Evolutionary conservation across 768 basidiomycete genomes (phyloP), one percentile per base, ranked within the genome.

Genomic region (Butyriboletus loyo): DNA sequence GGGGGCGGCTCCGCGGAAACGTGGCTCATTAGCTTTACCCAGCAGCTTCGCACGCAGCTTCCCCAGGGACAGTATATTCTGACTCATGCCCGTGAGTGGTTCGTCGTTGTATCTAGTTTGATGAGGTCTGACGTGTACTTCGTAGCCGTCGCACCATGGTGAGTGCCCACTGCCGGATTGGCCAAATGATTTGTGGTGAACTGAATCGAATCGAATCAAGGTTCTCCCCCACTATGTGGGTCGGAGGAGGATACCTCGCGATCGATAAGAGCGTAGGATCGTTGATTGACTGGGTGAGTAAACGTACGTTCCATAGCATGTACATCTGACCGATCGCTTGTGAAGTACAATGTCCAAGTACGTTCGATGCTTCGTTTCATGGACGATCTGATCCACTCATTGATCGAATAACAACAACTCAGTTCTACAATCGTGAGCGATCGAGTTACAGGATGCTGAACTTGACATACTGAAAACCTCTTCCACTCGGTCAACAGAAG

Each of bases 251-350:
- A 37, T 78, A 78, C 58, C 62, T 77, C n/a, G 64, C 66, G 19
- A 62, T 78, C n/a, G 53, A 64, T 38, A 0, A 35, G 39, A 61
- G 61, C 15, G 78, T 77, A 3, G 77, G 77, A 19, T 70, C 63
- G 41, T 46, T 76, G 39, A 78, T 78, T 49, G 77, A 79, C 50
- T 77, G 75, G 76, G 73, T 75, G 32, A 53, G 63, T 54, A 31
- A 34, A 14, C 4, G 5, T 13, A 3, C n/a, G 19, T n/a, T 5
- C 30, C 5, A 10, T 17, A 2, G 42, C 8, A 10, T 9, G 0
- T 21, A 13, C 15, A 1, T 17, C 21, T 22, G n/a, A 11, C 41
- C 50, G 51, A 64, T 50, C 13, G 1, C 10, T 9, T 4, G 11
- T 46, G 1, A 10, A 65, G 63, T 65, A 65, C 37, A 78, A 78